phyloP scores from a whole-genome alignment of 148 eudicot genomes.

The Vaccinium corymbosum region DNA sequence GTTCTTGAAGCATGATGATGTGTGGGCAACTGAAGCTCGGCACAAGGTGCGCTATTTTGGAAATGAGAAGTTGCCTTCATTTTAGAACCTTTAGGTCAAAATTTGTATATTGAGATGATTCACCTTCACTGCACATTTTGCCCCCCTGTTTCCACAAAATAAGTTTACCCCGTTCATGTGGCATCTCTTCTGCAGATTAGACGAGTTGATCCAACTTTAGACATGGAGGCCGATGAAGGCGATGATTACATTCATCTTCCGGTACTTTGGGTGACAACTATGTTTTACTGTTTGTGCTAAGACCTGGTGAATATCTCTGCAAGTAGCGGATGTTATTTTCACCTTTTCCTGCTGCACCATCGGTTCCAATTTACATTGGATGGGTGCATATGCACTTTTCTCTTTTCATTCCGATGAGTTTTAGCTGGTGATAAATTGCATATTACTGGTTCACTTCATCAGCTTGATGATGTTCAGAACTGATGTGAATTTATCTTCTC shows the following conservation, averaged over 20 bases:
- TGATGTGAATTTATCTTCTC: neutral
- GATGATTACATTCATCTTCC: constrained; percentile 93
- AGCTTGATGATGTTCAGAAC: neutral
- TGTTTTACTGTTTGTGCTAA: neutral
- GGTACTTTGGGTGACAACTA: constrained; percentile 36
- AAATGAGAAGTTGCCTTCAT: neutral
- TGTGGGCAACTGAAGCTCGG: constrained; percentile 78
- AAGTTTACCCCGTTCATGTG: constrained; percentile 11
- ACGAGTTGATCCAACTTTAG: constrained; percentile 92
- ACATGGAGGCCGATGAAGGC: constrained; percentile 96
- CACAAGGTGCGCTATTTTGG: constrained; percentile 52
- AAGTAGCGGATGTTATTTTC: neutral
- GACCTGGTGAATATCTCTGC: constrained; percentile 8
- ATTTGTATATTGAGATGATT: neutral
- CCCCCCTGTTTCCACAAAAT: neutral
- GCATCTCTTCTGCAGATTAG: constrained; percentile 58
- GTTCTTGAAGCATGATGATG: constrained; percentile 81
- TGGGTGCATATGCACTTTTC: neutral
- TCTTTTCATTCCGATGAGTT: neutral
- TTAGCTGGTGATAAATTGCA: neutral
- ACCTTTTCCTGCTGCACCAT: neutral
- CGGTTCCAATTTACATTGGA: neutral
- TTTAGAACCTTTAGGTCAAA: neutral
- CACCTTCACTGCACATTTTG: constrained; percentile 13
- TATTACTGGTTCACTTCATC: neutral